phyloP scores from a whole-genome alignment of 805 yeast genomes.

The Yamadazyma sp. region DNA sequence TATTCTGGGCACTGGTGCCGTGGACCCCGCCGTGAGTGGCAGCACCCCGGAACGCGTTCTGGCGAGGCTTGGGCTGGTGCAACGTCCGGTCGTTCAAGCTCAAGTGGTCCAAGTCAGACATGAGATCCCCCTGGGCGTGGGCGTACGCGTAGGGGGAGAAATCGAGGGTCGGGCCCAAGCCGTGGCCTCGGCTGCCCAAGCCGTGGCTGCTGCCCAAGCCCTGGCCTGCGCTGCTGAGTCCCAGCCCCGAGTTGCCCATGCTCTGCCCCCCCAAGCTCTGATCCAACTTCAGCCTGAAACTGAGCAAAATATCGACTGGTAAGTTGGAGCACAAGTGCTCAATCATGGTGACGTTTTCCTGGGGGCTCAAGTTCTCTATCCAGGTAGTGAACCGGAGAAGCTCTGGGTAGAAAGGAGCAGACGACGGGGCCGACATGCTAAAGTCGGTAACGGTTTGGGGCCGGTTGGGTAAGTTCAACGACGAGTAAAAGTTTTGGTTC shows the following conservation, averaged over 20 bases:
- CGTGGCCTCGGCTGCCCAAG: no score
- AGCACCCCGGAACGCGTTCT: conserved; percentile 29
- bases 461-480: conserved; percentile 35
- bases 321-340: conserved; percentile 53
- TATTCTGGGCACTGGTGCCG: background rate
- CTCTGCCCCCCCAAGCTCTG: conserved; percentile 22
- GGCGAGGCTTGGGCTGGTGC: conserved; percentile 44
- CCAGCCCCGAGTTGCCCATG: background rate
- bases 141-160: no score
- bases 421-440: conserved; percentile 13
- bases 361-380: conserved; percentile 50
- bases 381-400: conserved; percentile 50
- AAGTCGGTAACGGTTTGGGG: conserved; percentile 47
- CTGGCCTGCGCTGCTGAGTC: no score
- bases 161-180: no score
- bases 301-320: conserved; percentile 51
- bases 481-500: conserved; percentile 24
- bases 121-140: background rate
- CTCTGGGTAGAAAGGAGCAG: conserved; percentile 46
- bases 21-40: background rate
- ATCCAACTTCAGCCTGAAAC: conserved; percentile 50
- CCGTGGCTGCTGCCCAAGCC: no score
- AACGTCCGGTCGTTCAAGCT: conserved; percentile 17
- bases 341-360: conserved; percentile 52
- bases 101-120: conserved; percentile 15